Evolutionary conservation across 1,284 basidiomycete species (phyloP), one percentile per base, ranked within the genome.

Genomic region (Rhizoctonia solani): DNA sequence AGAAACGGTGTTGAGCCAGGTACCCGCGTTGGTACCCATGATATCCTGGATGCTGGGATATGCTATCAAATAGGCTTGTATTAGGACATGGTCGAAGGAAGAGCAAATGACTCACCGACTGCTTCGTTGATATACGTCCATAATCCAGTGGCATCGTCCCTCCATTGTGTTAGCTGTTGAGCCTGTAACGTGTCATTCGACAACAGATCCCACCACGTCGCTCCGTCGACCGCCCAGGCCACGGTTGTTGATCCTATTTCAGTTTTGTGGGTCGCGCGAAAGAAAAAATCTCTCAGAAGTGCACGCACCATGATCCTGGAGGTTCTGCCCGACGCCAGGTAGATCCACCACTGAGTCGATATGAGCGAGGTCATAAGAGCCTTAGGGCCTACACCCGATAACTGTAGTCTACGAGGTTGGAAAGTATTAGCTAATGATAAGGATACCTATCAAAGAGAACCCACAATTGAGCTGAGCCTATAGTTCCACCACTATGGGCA

Each of bases 361-460:
- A 5, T 74, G 66, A 82, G 77, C 30, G 77, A 73, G 11, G 76
- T 70, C 21, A 90, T 80, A 19, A 87, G 80, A 14, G 77, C 75
- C 3, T 80, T 79, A 19, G 86, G 84, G 0, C 88, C 88, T 23
- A 90, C 75, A 3, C 89, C 89, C 14, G 86, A 88, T 27, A 89
- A 79, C 79, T 63, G 59, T 14, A 63, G 23, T 39, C 59, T 63
- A 25, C 8, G 14, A 39, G 44, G 39, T 21, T n/a, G 3, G 4
- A 21, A 21, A 63, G 19, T 27, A 30, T 19, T 29, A 23, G 34
- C 19, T 11, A 41, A 63, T 19, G 19, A 13, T 3, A 27, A 52
- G 9, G 9, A 89, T 81, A 9, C 92, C 80, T 39, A 44, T 54
- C n/a, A 16, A 16, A 30, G 16, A 9, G 39, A 13, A 32, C 68